These are phyloP conservation scores for Carallia pectinifolia DNA, from an alignment of 345 rosid genomes.

Conservation along the genomic window DNA sequence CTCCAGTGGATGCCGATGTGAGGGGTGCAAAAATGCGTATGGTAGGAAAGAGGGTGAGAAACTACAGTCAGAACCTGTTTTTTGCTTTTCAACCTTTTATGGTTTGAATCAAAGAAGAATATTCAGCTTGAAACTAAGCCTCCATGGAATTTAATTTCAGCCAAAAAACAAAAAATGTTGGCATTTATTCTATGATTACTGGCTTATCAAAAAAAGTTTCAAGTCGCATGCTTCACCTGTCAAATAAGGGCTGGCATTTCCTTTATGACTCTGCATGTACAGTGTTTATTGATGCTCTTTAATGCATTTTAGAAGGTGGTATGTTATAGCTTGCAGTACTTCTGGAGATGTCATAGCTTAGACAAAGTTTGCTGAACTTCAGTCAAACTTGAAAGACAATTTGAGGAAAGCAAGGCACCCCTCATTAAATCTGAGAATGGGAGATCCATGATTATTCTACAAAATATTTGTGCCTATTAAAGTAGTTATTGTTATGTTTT, in stretches of 20 bases:
- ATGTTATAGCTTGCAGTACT: no score
- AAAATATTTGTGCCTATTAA: not conserved
- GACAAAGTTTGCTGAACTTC: no score
- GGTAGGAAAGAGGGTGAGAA: constrained; percentile 57
- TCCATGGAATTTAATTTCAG: not conserved
- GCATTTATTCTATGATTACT: not conserved
- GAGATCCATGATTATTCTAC: not conserved
- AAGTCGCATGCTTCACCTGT: no score
- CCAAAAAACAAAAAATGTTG: not conserved
- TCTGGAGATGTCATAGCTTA: no score
- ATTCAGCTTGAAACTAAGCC: no score
- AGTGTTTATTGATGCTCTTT: no score
- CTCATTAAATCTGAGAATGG: not conserved
- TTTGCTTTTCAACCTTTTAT: not conserved
- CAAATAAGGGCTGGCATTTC: no score
- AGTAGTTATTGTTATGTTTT: constrained; percentile 11
- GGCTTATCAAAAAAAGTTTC: no score
- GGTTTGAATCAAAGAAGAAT: not conserved
- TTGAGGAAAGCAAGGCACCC: not conserved
- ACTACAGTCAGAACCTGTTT: not conserved
- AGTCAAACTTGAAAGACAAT: constrained; percentile 1
- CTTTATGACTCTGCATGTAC: no score
- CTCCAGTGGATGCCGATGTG: constrained; percentile 65
- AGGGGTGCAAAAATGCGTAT: constrained; percentile 56
- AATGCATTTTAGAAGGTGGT: not conserved